Evolutionary conservation across 177 flowering plant species (phyloP).

Genomic region (Vitis hybrid): DNA sequence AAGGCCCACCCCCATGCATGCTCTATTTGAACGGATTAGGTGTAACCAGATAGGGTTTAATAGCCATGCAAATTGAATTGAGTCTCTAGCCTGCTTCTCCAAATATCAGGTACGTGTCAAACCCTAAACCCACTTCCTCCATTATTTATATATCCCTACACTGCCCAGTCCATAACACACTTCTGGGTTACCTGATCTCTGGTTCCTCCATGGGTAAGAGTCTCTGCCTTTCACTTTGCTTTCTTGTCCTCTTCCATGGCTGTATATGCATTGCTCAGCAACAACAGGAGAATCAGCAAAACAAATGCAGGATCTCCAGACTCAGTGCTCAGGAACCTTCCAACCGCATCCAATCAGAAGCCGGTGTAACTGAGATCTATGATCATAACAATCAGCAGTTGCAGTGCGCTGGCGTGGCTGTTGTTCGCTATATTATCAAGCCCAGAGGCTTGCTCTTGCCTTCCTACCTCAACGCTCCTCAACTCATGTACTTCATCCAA

Average conservation of each 20-base stretch:
- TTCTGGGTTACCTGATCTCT: not conserved
- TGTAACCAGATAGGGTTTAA: slow-evolving; percentile 7
- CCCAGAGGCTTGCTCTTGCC: slow-evolving; percentile 48
- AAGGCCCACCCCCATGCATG: slow-evolving; percentile 9
- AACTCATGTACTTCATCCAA: slow-evolving; percentile 29
- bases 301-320: slow-evolving; percentile 31
- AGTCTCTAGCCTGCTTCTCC: slow-evolving; percentile 14
- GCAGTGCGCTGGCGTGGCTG: slow-evolving; percentile 49
- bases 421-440: slow-evolving; percentile 27
- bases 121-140: not conserved
- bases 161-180: not conserved
- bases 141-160: slow-evolving; percentile 13
- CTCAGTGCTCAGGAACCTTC: slow-evolving; percentile 46
- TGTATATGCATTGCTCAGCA: slow-evolving; percentile 17
- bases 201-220: slow-evolving; percentile 9
- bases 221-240: slow-evolving; percentile 19
- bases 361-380: slow-evolving; percentile 53
- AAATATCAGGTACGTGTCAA: slow-evolving; percentile 16
- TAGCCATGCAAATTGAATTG: slow-evolving; percentile 29
- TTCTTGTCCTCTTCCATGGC: slow-evolving; percentile 25
- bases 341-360: slow-evolving; percentile 36
- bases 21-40: slow-evolving; percentile 10
- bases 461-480: slow-evolving; percentile 30
- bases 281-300: slow-evolving; percentile 7
- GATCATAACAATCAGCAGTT: slow-evolving; percentile 40